These are phyloP conservation scores for Insectozyma bohioensis DNA, from an alignment of 1,139 yeast genomes.

Conservation along the genomic window DNA sequence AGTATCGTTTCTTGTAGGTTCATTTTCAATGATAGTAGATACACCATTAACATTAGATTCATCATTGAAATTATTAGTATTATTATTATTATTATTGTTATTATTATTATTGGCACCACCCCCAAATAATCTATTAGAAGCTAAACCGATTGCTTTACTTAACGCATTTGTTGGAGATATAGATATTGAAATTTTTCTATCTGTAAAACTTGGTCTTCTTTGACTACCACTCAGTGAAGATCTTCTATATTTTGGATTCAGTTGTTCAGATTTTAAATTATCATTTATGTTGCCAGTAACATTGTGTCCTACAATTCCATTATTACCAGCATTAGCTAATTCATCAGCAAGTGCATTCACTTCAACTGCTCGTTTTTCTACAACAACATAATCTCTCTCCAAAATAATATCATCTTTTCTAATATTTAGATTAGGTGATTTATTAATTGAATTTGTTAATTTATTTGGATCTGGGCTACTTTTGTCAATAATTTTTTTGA, in stretches of 20 bases:
- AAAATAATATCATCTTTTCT: conserved; percentile 46
- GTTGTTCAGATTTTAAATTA: conserved; percentile 6
- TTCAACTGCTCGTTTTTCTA: conserved; percentile 91
- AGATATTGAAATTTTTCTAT: conserved; percentile 63
- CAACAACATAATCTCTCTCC: conserved; percentile 88
- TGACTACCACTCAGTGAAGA: conserved; percentile 30
- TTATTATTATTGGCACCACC: conserved; percentile 8
- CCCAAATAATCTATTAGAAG: conserved; percentile 87
- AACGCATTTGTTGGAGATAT: conserved; percentile 89
- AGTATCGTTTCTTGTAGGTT: conserved; percentile 12
- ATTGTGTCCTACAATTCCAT: conserved; percentile 50
- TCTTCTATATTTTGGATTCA: conserved; percentile 20
- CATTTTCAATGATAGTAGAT: no score
- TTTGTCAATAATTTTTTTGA: conserved; percentile 41
- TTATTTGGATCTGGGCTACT: conserved; percentile 46
- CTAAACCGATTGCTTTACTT: conserved; percentile 82
- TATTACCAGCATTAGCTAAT: conserved; percentile 66
- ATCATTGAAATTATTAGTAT: background rate
- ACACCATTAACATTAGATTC: background rate
- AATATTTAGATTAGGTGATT: conserved; percentile 15
- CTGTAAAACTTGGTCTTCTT: conserved; percentile 52
- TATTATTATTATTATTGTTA: conserved; percentile 10
- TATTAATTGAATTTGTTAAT: conserved; percentile 20
- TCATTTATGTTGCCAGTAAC: conserved; percentile 14
- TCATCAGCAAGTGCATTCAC: conserved; percentile 95